phyloP scores from a whole-genome alignment of 1,139 yeast genomes.

The Sugiyamaella castrensis region DNA sequence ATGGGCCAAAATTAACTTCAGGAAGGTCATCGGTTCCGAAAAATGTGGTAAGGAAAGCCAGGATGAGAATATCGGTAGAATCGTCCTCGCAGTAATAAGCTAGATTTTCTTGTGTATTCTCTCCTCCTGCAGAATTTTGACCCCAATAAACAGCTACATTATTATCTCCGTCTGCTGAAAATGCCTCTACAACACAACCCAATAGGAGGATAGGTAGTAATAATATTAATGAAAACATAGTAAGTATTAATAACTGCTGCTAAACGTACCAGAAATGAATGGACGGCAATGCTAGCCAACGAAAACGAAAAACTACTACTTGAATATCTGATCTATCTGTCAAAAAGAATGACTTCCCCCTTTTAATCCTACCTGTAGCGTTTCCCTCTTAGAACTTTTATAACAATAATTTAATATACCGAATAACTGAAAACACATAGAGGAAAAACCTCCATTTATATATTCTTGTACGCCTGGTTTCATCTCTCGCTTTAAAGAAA shows the following conservation, averaged over 20 bases:
- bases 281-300: constrained; percentile 1
- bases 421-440: no score
- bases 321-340: no score
- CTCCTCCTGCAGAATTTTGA: constrained; percentile 69
- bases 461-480: no score
- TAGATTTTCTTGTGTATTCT: constrained; percentile 60
- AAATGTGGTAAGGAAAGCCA: constrained; percentile 66
- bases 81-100: constrained; percentile 65
- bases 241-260: background rate
- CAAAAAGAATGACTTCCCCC: no score
- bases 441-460: no score
- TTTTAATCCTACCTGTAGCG: no score
- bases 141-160: constrained; percentile 92
- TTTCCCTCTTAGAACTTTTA: no score
- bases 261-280: no score
- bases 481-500: no score
- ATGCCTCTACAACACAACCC: constrained; percentile 18
- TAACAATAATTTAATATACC: no score
- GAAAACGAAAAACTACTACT: constrained; percentile 4
- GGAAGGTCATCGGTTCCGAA: constrained; percentile 46
- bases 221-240: constrained; percentile 6
- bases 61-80: constrained; percentile 65
- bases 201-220: constrained; percentile 1
- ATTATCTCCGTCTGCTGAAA: constrained; percentile 34
- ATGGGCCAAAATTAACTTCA: constrained; percentile 67